Evolutionary conservation across 208 protist genomes (phyloP), one percentile per base, ranked within the genome.

Genomic region (Crithidia sp.): DNA sequence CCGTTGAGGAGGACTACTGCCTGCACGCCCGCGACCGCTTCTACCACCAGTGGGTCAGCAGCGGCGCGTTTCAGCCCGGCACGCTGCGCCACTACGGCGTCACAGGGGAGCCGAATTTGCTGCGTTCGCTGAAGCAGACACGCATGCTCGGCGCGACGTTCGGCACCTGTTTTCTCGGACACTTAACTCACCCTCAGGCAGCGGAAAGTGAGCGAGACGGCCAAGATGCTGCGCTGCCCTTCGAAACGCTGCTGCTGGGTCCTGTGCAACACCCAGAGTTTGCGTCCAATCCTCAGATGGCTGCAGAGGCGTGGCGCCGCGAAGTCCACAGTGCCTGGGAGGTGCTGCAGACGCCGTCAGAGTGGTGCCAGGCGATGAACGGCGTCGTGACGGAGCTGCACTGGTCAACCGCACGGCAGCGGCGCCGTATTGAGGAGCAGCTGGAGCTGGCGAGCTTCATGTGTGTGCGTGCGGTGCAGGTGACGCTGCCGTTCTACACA

Each of bases 391-490:
- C 82, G 40, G 66, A 76, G 50, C 8, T 53, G 28, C 56, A 56
- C 49, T 96, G 89, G 89, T 55, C 56, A 0, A 77, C 67, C 7
- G 45, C 43, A 3, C 68, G 36, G 52, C 39, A 77, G 43, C 79
- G 72, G 10, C 56, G 39, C 28, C 59, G 54, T 13, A 80, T 91
- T 37, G 13, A 55, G 28, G 55, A 79, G 60, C 87, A 94, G 79
- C 80, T 96, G 39, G 79, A 90, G 55, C 77, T 96, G 7, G 89
- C 85, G 28, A 66, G 72, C 55, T 96, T 94, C 75, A 82, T 96
- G 47, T 81, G 89, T 39, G 64, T 95, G 7, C 64, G 73, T 5
- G 88, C 86, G 0, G 90, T 94, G 28, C 68, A 89, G 60, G 77
- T 96, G 55, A 83, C 92, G 36, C 73, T 96, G 60, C 92, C 92